Evolutionary conservation across 208 protist species (phyloP), one percentile per base, ranked within the genome.

Genomic region (Leishmania lainsoni): DNA sequence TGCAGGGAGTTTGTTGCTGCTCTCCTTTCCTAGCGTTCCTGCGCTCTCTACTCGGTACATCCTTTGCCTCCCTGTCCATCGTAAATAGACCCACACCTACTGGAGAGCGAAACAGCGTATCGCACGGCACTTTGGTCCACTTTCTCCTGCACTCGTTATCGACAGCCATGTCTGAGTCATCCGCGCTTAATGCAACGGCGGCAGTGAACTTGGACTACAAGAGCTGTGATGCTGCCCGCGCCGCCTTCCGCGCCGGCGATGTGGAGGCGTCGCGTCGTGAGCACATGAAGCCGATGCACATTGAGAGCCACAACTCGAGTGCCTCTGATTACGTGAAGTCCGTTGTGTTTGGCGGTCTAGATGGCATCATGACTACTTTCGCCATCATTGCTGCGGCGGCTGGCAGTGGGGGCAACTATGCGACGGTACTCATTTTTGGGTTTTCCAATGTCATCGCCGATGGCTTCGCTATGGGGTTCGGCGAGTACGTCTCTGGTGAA

Each of bases 321-420:
- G 92, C 90, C 63, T 96, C 96, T 9, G 94, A 98, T 65, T 98
- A 98, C 86, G 88, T 99, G 66, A 99, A 99, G 86, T 96, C 92
- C 9, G 90, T 99, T 26, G 94, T 99, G 3, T 99, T 98, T 85
- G 98, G 97, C 73, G 98, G 97, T 8, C 84, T 99, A 14, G 98
- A 99, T 84, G 98, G 98, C 73, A 99, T 99, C 61, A 97, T 98
- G 70, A 99, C 97, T 10, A 98, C 96, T n/a, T 99, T 99, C 91
- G 96, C 97, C 48, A 95, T 99, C 79, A 97, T 99, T 80, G 87
- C 96, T 0, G 95, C 92, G 51, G 96, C 96, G 0, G 94, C 92
- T 29, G 97, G 97, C 20, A 97, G 93, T 84, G 94, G 93, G 81
- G 92, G 87, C n/a, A 91, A 88, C 79, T 94, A 89, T 66, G 87